Evolutionary conservation across 805 yeast genomes (phyloP), one percentile per base, ranked within the genome.

Genomic region (Aciculoconidium aculeatum): DNA sequence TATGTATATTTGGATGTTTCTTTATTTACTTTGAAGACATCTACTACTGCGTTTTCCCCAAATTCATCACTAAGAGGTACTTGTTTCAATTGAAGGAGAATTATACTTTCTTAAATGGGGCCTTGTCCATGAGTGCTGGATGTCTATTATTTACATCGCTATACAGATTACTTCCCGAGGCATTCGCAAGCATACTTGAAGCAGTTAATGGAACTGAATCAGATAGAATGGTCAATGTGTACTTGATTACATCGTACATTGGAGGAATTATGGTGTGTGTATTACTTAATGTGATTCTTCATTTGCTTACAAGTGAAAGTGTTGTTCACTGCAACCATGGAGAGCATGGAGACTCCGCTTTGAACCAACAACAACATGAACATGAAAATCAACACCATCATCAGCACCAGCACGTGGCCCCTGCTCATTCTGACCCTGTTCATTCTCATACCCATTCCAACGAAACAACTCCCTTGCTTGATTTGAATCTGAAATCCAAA

Each of bases 261-360:
- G 44, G 58, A 1, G 97, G 98, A 3, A 70, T 81, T 3, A 25
- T 59, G 1, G 38, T 74, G 2, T 84, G 95, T 47, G 51, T 75
- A 1, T 36, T 55, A 2, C 57, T 90, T 32, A 88, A 87, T 51
- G 50, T 62, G 15, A 20, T 80, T 1, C 74, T 92, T 4, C 96
- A 88, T 53, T 52, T 74, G 19, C 53, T 77, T 30, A 84, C 96
- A 0, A 75, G 90, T 28, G 84, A 84, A 49, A 77, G 88, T 17
- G 72, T 88, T 18, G 82, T 88, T 0, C 96, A 87, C 49, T 87
- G 96, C 55, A 80, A 75, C 10, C 95, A 87, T 45, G 75, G 63
- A 8, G 68, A 57, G 5, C 21, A 18, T 18, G 21, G n/a, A n/a
- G n/a, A 18, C n/a, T 8, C n/a, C n/a, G n/a, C n/a, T n/a, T n/a